Evolutionary conservation across 257 asterid species (phyloP), one percentile per base, ranked within the genome.

Genomic region (Coffea eugenioides): DNA sequence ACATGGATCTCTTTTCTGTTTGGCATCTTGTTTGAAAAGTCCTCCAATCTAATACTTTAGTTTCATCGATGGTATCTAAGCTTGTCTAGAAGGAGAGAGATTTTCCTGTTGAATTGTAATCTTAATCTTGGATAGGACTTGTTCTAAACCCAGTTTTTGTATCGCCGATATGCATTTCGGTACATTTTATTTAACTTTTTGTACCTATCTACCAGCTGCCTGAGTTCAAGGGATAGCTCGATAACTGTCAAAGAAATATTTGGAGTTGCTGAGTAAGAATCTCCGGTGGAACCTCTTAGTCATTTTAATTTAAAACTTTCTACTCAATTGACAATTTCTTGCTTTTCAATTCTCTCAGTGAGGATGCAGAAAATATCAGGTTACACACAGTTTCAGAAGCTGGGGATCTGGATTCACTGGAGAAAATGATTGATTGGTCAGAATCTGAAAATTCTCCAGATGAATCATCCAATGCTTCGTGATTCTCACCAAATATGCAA

Each of bases 191-290:
- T 18, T 69, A 79, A 74, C 71, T 39, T 1, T 46, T 74, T 59
- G 21, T 61, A 31, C 78, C 31, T 70, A 46, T 80, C 80, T 59
- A 76, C 27, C 89, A 95, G 98, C 88, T 93, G 79, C 97, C 98
- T 2, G 98, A 93, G 85, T 93, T 88, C 96, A 48, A 88, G 87
- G 80, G 96, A 88, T 76, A 89, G 95, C 89, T 78, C 99, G 79
- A 83, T 95, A 74, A 94, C 90, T 8, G 95, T 95, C 64, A 95
- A 93, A 80, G 98, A 92, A 82, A 87, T 91, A 66, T 95, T 93
- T 78, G 99, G 99, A 49, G 98, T 90, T 16, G 92, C 97, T 46
- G 99, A 95, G 98, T 95, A 91, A 89, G 99, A 82, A 65, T 54
- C 80, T 72, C 82, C 79, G 67, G 79, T 82, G 54, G 15, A 46